A percentile compares a stretch with the other conserved stretches of the same genome.
Evolutionary conservation across 768 basidiomycete genomes (phyloP).

Genomic region (Tylopilus subfusipes): DNA sequence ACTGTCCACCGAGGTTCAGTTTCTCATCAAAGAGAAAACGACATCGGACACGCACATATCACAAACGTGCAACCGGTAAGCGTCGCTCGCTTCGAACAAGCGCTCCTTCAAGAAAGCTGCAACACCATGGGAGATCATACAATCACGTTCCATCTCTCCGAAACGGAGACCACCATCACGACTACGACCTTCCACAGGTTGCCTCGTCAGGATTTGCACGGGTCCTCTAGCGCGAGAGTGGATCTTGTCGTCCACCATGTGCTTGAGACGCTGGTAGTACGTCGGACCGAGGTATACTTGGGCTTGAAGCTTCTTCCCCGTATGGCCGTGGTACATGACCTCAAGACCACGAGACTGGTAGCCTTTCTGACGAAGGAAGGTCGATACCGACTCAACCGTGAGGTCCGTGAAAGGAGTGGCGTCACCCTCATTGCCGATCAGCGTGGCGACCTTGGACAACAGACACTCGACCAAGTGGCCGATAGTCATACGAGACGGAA

Average conservation of each 20-base stretch:
- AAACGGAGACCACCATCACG: constrained; percentile 98
- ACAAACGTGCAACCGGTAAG: constrained; percentile 92
- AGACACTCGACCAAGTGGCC: constrained; percentile 99
- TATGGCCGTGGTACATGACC: constrained; percentile 98
- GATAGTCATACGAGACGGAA: constrained; percentile 99
- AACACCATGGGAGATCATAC: constrained; percentile 99
- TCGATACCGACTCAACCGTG: constrained; percentile 98
- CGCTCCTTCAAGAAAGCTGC: constrained; percentile 98
- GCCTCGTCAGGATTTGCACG: constrained; percentile 94
- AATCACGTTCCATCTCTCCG: constrained; percentile 99
- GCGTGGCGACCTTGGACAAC: constrained; percentile 91
- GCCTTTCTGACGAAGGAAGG: constrained; percentile 79
- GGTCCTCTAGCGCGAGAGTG: constrained; percentile 97
- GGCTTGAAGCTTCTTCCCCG: constrained; percentile 95
- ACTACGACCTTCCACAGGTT: constrained; percentile 98
- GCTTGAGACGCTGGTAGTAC: constrained; percentile 97
- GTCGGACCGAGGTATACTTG: constrained; percentile 98
- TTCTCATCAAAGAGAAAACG: neutral
- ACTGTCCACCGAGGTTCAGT: constrained; percentile 35
- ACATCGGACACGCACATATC: constrained; percentile 68
- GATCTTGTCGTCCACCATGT: constrained; percentile 99
- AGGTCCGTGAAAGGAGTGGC: constrained; percentile 98
- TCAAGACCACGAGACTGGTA: constrained; percentile 98
- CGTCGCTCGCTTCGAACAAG: constrained; percentile 89
- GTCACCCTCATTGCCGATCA: constrained; percentile 96